Conservation (phyloP, 306 rosid species). For the Rosa persica region DNA sequence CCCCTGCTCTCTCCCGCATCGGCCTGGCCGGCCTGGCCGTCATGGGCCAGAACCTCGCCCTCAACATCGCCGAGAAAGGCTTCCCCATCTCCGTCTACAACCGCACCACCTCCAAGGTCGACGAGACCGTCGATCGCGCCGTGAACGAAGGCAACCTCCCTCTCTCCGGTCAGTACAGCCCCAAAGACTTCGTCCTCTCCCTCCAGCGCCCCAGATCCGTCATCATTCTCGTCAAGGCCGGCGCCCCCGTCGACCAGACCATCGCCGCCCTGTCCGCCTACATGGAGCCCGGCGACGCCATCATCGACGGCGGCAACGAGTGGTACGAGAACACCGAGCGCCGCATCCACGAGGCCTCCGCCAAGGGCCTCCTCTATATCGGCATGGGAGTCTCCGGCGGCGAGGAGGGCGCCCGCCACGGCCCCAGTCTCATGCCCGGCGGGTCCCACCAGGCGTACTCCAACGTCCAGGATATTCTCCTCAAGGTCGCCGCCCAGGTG, state of each 20-base stretch:
- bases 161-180: constrained; percentile 62
- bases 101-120: constrained; percentile 81
- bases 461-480: constrained; percentile 67
- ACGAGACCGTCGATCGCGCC: constrained; percentile 85
- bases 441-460: constrained; percentile 64
- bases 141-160: constrained; percentile 68
- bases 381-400: constrained; percentile 98
- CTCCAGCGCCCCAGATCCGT: constrained; percentile 87
- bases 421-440: constrained; percentile 92
- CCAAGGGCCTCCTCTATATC: constrained; percentile 57
- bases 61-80: constrained; percentile 92
- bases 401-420: constrained; percentile 88
- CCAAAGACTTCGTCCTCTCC: constrained; percentile 79
- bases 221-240: constrained; percentile 93
- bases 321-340: constrained; percentile 94
- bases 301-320: constrained; percentile 94
- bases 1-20: constrained; percentile 69
- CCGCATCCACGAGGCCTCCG: constrained; percentile 43
- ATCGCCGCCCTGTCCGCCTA: constrained; percentile 67
- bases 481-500: constrained; percentile 79
- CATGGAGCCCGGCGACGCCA: constrained; percentile 81
- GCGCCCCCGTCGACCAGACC: constrained; percentile 85
- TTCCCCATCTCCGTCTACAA: constrained; percentile 97
- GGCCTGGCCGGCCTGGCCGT: constrained; percentile 94
- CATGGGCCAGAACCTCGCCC: constrained; percentile 98